phyloP scores from a whole-genome alignment of 441 rosid genomes.

The Pelargonium exstipulatum region DNA sequence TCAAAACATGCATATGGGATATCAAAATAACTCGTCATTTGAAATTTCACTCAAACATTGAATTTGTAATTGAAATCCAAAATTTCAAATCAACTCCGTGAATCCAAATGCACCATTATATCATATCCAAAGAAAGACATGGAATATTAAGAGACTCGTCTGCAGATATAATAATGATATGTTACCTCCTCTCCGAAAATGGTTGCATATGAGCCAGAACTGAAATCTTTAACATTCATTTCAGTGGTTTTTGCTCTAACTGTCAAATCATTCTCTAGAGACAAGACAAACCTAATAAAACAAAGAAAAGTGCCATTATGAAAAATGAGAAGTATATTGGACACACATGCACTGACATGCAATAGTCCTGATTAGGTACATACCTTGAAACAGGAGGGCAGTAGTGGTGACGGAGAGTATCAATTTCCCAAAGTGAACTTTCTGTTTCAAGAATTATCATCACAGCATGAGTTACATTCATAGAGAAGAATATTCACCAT shows the following conservation, averaged over 20 bases:
- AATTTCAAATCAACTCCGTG: too few species aligned
- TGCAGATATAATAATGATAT: background rate
- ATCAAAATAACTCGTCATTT: too few species aligned
- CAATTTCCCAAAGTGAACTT: slow-evolving; percentile 94
- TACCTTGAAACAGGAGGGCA: slow-evolving; percentile 96
- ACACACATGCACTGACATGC: background rate
- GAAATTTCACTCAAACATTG: too few species aligned
- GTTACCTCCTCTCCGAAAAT: slow-evolving; percentile 91
- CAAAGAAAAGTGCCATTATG: slow-evolving; percentile 5
- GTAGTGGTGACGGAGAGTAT: slow-evolving; percentile 74
- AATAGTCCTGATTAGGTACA: slow-evolving; percentile 6
- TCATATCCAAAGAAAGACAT: too few species aligned
- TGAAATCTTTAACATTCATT: slow-evolving; percentile 60
- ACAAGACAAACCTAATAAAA: slow-evolving; percentile 56
- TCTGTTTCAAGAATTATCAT: slow-evolving; percentile 38
- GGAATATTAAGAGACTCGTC: background rate
- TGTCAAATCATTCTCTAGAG: slow-evolving; percentile 84
- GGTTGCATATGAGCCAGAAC: slow-evolving; percentile 85
- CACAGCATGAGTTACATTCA: slow-evolving; percentile 5
- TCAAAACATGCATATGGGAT: too few species aligned
- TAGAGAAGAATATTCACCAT: background rate
- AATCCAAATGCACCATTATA: too few species aligned
- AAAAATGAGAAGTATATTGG: background rate
- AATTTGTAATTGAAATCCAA: too few species aligned
- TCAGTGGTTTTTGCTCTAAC: slow-evolving; percentile 71